Evolutionary conservation across 1,139 yeast species (phyloP).

Genomic region (Candida sp.): DNA sequence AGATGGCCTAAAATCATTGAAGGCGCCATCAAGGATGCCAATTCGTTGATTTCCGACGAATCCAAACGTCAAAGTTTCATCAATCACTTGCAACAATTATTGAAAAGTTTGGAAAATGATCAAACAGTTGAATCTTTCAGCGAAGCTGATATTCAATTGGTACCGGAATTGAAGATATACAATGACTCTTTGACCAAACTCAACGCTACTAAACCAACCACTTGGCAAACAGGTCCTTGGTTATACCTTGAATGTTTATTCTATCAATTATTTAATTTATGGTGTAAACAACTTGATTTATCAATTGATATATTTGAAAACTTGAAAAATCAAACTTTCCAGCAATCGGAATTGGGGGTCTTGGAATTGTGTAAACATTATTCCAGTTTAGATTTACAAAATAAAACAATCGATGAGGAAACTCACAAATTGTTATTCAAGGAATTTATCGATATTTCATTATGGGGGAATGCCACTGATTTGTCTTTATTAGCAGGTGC

Average conservation of each 20-base stretch:
- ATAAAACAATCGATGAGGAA: slow-evolving; percentile 42
- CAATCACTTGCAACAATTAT: slow-evolving; percentile 36
- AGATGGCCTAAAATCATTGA: slow-evolving; percentile 88
- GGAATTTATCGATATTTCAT: slow-evolving; percentile 83
- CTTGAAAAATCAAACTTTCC: slow-evolving; percentile 71
- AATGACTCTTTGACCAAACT: slow-evolving; percentile 41
- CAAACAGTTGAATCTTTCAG: slow-evolving; percentile 40
- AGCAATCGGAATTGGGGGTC: slow-evolving; percentile 74
- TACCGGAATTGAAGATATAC: slow-evolving; percentile 47
- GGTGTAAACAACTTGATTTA: slow-evolving; percentile 29
- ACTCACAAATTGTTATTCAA: slow-evolving; percentile 54
- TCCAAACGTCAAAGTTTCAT: slow-evolving; percentile 14
- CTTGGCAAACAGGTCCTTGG: slow-evolving; percentile 96
- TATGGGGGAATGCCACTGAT: slow-evolving; percentile 99
- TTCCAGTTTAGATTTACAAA: slow-evolving; percentile 24
- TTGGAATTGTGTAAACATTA: slow-evolving; percentile 78
- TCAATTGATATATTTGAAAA: slow-evolving; percentile 68
- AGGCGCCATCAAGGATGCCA: slow-evolving; percentile 63
- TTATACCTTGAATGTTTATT: slow-evolving; percentile 80
- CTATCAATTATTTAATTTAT: slow-evolving; percentile 57
- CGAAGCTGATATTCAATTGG: slow-evolving; percentile 30
- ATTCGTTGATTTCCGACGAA: slow-evolving; percentile 11
- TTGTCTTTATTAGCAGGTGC: slow-evolving; percentile 83
- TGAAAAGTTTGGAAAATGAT: slow-evolving; percentile 36
- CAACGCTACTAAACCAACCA: slow-evolving; percentile 24